These are phyloP conservation scores for Penicillium salamii DNA, from an alignment of 495 filamentous ascomycete species.

Conservation along the genomic window DNA sequence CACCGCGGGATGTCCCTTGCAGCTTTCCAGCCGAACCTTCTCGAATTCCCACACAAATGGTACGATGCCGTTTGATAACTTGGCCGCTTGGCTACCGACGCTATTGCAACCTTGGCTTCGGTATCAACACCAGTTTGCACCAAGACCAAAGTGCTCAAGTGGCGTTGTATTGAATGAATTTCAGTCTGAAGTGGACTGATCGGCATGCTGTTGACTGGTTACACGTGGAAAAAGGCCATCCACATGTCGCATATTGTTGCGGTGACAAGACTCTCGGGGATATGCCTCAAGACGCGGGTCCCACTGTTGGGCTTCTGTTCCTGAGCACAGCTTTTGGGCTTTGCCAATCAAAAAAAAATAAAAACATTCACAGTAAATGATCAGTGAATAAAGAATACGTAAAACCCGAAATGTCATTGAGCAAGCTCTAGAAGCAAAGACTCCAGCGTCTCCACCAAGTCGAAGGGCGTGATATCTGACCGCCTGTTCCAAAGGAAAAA, in stretches of 20 bases:
- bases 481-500: slow-evolving; percentile 20
- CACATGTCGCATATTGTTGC: neutral
- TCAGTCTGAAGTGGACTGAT: too few relatives aligned
- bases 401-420: too few relatives aligned
- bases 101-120: slow-evolving; percentile 47
- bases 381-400: too few relatives aligned
- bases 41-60: neutral
- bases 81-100: slow-evolving; percentile 17
- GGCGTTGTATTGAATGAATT: too few relatives aligned
- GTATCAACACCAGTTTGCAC: slow-evolving; percentile 45
- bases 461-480: slow-evolving; percentile 18
- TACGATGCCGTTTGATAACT: slow-evolving; percentile 15
- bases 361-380: too few relatives aligned
- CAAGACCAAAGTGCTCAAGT: too few relatives aligned
- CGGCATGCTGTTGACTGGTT: slow-evolving; percentile 26
- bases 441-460: slow-evolving; percentile 7
- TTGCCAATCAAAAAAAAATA: too few relatives aligned
- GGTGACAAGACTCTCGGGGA: slow-evolving; percentile 1
- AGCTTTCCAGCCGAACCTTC: neutral
- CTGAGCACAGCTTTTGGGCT: too few relatives aligned
- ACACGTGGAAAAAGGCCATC: neutral
- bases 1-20: neutral
- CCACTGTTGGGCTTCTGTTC: slow-evolving; percentile 10
- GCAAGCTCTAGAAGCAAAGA: too few relatives aligned
- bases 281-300: slow-evolving; percentile 2